Base-by-base conservation (phyloP, 2,329 filamentous ascomycete genomes). In the Sclerotinia glacialis region DNA sequence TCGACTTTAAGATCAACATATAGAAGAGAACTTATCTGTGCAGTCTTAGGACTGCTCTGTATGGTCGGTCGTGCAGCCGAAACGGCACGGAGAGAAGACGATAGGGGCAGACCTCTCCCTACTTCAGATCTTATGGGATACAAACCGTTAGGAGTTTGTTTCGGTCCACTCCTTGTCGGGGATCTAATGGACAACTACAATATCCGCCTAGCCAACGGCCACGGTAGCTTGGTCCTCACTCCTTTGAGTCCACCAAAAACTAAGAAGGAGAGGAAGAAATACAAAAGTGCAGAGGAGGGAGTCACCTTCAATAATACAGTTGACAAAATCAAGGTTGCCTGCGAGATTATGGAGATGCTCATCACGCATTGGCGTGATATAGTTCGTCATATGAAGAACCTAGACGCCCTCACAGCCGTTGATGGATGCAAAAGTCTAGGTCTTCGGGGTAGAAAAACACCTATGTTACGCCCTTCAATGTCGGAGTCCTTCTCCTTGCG, bases 281-380 rank as follows among this genome's bases (percentile, higher is more conserved):
- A 31, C 7, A 74, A 72, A 52, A 74, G 62, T 56, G 62, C 56
- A 5, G 71, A 74, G 28, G 70, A 74, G 18, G 65, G 65, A 23
- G 66, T 54, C 23, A 47, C 70, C 9, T 72, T 74, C 47, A 69
- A 72, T 26, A 71, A 70, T 21, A 67, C 71, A 49, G 68, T 88
- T 23, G 82, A 87, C 77, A 88, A 85, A 70, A 79, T 87, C 28
- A 79, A 81, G 54, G 76, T 87, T 64, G 86, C 85, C 14, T 88
- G 86, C 67, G 77, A 78, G 42, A 83, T 90, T 40, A 79, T 85
- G 0, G 85, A 89, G 74, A 89, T 90, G 86, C 77, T 90, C 6
- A 85, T 90, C 59, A 78, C 82, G 1, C 82, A 89, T 69, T 90
- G 88, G 88, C 79, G 84, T 67, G 86, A 88, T 58, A 80, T 89